Percentiles rank a stretch among this genome's conserved stretches.
phyloP scores from a whole-genome alignment of 768 basidiomycete species.

The Leccinum barrowsii region DNA sequence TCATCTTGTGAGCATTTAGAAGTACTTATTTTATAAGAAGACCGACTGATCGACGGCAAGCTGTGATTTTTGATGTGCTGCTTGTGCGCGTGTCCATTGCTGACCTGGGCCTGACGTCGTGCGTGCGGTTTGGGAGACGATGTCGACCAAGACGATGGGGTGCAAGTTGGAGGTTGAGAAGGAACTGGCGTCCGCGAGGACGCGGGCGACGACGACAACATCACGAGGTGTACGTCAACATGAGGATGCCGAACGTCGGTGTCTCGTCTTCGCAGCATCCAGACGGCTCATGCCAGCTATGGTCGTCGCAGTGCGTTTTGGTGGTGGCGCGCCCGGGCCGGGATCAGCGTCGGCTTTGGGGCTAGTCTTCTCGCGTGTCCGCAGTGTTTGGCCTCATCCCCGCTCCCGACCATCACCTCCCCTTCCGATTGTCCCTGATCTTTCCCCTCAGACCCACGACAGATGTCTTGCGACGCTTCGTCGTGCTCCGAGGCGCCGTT shows the following conservation, averaged over 20 bases:
- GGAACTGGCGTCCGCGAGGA: neutral
- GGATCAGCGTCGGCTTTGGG: no score
- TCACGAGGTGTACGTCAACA: neutral
- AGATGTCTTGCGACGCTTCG: constrained; percentile 11
- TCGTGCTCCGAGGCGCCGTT: neutral
- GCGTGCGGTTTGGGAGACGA: constrained; percentile 1
- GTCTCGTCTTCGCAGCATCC: neutral
- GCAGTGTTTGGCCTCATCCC: neutral
- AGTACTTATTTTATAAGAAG: neutral
- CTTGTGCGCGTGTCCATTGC: constrained; percentile 15
- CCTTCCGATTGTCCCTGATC: no score
- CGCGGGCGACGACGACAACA: no score
- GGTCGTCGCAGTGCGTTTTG: neutral
- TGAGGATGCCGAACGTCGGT: constrained; percentile 15
- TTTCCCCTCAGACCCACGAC: constrained; percentile 1
- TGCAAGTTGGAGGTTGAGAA: neutral
- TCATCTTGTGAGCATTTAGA: neutral
- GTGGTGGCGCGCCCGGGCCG: neutral
- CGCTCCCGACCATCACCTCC: constrained; percentile 10
- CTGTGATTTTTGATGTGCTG: constrained; percentile 28
- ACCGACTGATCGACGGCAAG: constrained; percentile 22
- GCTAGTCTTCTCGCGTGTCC: no score
- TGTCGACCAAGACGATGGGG: no score
- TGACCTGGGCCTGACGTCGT: neutral
- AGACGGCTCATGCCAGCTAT: neutral